phyloP scores from a whole-genome alignment of 768 basidiomycete genomes.

The Clavaria fumosa region DNA sequence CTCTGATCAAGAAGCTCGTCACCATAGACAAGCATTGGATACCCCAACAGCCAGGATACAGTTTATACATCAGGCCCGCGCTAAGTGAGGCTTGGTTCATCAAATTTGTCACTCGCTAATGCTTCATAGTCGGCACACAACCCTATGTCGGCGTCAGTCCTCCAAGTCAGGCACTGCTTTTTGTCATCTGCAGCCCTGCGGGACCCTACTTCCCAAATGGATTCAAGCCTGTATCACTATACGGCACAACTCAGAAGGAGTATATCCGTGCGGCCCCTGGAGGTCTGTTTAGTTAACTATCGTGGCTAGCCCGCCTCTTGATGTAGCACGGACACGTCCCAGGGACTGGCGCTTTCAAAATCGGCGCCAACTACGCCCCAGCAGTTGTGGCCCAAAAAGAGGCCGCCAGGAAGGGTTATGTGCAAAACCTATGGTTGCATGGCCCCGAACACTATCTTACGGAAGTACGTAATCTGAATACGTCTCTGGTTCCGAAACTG shows the following conservation, averaged over 20 bases:
- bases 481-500: slow-evolving; percentile 27
- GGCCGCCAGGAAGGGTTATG: slow-evolving; percentile 64
- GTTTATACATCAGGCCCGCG: slow-evolving; percentile 81
- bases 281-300: slow-evolving; percentile 27
- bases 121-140: slow-evolving; percentile 58
- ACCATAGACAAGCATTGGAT: slow-evolving; percentile 82
- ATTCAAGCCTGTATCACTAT: slow-evolving; percentile 83
- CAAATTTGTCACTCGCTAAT: slow-evolving; percentile 1
- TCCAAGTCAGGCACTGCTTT: slow-evolving; percentile 69
- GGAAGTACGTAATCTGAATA: slow-evolving; percentile 20
- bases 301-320: background rate
- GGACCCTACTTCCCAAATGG: slow-evolving; percentile 79
- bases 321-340: background rate
- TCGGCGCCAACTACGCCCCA: slow-evolving; percentile 82
- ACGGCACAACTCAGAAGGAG: slow-evolving; percentile 73
- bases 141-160: slow-evolving; percentile 54
- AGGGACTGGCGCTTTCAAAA: slow-evolving; percentile 80
- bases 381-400: slow-evolving; percentile 72
- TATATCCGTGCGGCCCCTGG: slow-evolving; percentile 77
- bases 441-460: slow-evolving; percentile 49
- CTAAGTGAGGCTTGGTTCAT: slow-evolving; percentile 28
- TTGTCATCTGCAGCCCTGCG: slow-evolving; percentile 71
- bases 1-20: slow-evolving; percentile 78
- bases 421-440: slow-evolving; percentile 82
- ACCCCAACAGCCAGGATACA: slow-evolving; percentile 74